Conservation (phyloP, 139 green algal genomes). For the Nannochloris sp. region DNA sequence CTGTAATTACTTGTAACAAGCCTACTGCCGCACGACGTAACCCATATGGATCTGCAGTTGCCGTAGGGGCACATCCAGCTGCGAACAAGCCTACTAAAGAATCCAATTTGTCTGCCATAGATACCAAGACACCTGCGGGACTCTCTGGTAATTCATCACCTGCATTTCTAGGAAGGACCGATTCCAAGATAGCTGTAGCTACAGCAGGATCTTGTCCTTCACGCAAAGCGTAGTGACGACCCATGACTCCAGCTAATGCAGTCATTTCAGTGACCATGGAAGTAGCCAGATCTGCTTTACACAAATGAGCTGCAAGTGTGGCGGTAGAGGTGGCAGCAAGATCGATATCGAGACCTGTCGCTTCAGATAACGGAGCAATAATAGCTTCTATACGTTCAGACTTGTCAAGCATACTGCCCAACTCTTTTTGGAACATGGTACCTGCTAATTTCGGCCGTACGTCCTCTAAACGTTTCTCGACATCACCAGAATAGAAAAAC, state of each 20-base stretch:
- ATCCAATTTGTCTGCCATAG: conserved; percentile 72
- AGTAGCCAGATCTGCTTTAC: conserved; percentile 85
- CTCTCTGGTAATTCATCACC: conserved; percentile 67
- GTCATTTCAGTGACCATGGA: conserved; percentile 95
- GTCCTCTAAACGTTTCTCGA: conserved; percentile 59
- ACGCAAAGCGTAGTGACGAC: conserved; percentile 69
- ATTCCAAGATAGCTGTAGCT: conserved; percentile 78
- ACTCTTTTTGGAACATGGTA: conserved; percentile 86
- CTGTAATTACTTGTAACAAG: conserved; percentile 55
- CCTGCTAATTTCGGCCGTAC: conserved; percentile 65
- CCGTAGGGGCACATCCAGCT: conserved; percentile 74
- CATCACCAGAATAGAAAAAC: conserved; percentile 95
- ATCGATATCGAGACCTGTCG: conserved; percentile 25
- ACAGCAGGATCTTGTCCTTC: conserved; percentile 35
- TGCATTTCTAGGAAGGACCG: conserved; percentile 71
- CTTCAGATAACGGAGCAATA: conserved; percentile 42
- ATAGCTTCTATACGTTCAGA: conserved; percentile 62
- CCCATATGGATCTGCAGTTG: conserved; percentile 87
- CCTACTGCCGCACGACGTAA: conserved; percentile 86
- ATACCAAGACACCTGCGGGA: conserved; percentile 54
- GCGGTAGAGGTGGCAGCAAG: conserved; percentile 5
- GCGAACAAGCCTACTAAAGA: conserved; percentile 90
- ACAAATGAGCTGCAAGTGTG: conserved; percentile 58
- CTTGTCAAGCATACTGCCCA: conserved; percentile 94
- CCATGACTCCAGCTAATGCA: conserved; percentile 90